These are phyloP conservation scores for Verticillium albo-atrum DNA, from an alignment of 2,329 filamentous ascomycete genomes.

Conservation along the genomic window DNA sequence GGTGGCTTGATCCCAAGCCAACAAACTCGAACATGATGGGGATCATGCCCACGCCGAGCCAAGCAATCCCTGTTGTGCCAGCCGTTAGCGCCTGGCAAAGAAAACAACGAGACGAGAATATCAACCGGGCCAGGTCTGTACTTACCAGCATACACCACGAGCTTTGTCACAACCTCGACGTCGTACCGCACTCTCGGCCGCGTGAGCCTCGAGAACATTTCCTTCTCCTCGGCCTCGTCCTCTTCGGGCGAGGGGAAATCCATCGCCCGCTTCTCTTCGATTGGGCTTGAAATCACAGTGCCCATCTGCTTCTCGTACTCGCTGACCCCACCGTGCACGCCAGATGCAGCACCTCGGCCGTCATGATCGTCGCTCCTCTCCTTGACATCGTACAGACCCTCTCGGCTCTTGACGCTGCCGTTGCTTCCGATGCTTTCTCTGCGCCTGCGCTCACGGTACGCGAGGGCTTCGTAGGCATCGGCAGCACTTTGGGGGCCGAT, in stretches of 20 bases:
- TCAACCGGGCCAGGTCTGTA: background rate
- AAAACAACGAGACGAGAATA: slow-evolving; percentile 7
- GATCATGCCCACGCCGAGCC: slow-evolving; percentile 72
- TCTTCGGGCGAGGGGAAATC: slow-evolving; percentile 35
- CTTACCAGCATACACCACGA: slow-evolving; percentile 90
- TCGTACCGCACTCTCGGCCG: slow-evolving; percentile 91
- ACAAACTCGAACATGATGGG: slow-evolving; percentile 67
- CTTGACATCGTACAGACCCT: slow-evolving; percentile 36
- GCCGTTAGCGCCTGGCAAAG: slow-evolving; percentile 6
- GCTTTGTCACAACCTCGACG: slow-evolving; percentile 96
- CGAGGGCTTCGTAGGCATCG: slow-evolving; percentile 92
- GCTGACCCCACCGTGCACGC: slow-evolving; percentile 45
- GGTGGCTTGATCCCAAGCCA: slow-evolving; percentile 41
- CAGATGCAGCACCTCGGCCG: slow-evolving; percentile 36
- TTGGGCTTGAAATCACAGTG: slow-evolving; percentile 12
- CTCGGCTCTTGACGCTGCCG: slow-evolving; percentile 38
- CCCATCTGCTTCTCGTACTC: slow-evolving; percentile 74
- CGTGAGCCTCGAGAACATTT: slow-evolving; percentile 80
- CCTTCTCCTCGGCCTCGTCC: slow-evolving; percentile 59
- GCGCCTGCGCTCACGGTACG: slow-evolving; percentile 69
- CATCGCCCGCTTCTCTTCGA: slow-evolving; percentile 24
- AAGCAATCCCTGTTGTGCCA: slow-evolving; percentile 64
- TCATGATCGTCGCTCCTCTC: slow-evolving; percentile 33
- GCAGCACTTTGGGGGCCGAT: slow-evolving; percentile 93
- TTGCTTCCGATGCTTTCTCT: slow-evolving; percentile 52